phyloP scores from a whole-genome alignment of 768 basidiomycete species.

The Plicaturopsis crispa region DNA sequence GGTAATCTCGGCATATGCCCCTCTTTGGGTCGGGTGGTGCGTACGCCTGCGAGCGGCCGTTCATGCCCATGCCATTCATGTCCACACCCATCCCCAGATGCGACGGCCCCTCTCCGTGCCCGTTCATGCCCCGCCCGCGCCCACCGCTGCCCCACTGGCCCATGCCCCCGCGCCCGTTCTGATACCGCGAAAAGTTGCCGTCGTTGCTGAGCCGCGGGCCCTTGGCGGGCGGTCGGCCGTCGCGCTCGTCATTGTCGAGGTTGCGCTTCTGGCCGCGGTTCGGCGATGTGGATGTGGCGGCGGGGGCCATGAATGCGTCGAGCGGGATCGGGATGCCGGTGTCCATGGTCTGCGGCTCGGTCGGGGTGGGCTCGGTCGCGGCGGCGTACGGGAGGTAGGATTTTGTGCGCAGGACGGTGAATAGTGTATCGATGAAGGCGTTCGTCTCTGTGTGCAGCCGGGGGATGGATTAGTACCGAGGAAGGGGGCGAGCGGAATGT shows the following conservation, averaged over 20 bases:
- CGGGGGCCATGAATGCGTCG: slow-evolving; percentile 48
- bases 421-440: slow-evolving; percentile 79
- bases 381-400: slow-evolving; percentile 74
- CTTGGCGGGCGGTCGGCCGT: slow-evolving; percentile 55
- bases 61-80: slow-evolving; percentile 13
- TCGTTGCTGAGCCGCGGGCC: slow-evolving; percentile 62
- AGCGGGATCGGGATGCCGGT: slow-evolving; percentile 77
- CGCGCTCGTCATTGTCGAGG: slow-evolving; percentile 53
- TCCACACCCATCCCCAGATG: slow-evolving; percentile 28
- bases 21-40: slow-evolving; percentile 66
- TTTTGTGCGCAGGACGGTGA: slow-evolving; percentile 77
- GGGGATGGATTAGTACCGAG: slow-evolving; percentile 6
- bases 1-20: slow-evolving; percentile 86
- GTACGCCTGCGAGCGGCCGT: slow-evolving; percentile 45
- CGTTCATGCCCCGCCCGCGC: slow-evolving; percentile 25
- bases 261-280: slow-evolving; percentile 61
- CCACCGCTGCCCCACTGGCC: slow-evolving; percentile 36
- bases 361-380: slow-evolving; percentile 32
- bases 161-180: slow-evolving; percentile 31
- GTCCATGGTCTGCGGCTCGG: slow-evolving; percentile 33
- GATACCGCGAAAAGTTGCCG: slow-evolving; percentile 59
- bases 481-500: slow-evolving; percentile 6
- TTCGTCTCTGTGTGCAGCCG: slow-evolving; percentile 41
- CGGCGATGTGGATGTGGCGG: slow-evolving; percentile 32
- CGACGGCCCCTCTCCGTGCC: slow-evolving; percentile 22